Percentiles rank a stretch among this genome's conserved stretches.
Conservation (phyloP, 2,329 filamentous ascomycete species). For the Diaporthe sp. region DNA sequence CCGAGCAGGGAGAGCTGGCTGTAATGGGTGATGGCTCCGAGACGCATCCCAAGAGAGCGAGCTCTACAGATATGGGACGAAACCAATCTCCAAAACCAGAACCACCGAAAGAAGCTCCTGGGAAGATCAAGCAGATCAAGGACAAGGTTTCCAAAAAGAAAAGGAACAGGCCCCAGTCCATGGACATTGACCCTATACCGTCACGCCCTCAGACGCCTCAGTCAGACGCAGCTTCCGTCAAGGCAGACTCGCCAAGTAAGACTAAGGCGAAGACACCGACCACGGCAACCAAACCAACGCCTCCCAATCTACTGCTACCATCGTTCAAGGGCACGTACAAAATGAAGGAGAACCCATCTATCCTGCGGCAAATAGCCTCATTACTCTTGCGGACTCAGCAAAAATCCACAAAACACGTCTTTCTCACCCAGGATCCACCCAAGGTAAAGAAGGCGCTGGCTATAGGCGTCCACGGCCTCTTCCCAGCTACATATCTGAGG, state of each 20-base stretch:
- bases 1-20: conserved; percentile 63
- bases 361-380: conserved; percentile 73
- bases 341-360: conserved; percentile 74
- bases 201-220: conserved; percentile 48
- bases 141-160: conserved; percentile 51
- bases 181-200: conserved; percentile 56
- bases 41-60: conserved; percentile 61
- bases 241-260: conserved; percentile 41
- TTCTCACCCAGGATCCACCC: conserved; percentile 73
- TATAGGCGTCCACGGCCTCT: conserved; percentile 94
- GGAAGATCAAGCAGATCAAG: conserved; percentile 44
- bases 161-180: conserved; percentile 56
- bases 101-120: conserved; percentile 47
- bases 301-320: conserved; percentile 75
- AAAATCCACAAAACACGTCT: conserved; percentile 74
- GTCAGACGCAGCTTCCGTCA: conserved; percentile 42
- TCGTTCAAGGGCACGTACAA: conserved; percentile 76
- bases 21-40: conserved; percentile 68
- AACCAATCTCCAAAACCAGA: conserved; percentile 34
- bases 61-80: conserved; percentile 53
- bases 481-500: conserved; percentile 88
- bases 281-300: conserved; percentile 47
- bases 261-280: conserved; percentile 55
- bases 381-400: conserved; percentile 67
- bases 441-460: conserved; percentile 87